phyloP scores from a whole-genome alignment of 495 filamentous ascomycete genomes.

The Ascobolus immersus region DNA sequence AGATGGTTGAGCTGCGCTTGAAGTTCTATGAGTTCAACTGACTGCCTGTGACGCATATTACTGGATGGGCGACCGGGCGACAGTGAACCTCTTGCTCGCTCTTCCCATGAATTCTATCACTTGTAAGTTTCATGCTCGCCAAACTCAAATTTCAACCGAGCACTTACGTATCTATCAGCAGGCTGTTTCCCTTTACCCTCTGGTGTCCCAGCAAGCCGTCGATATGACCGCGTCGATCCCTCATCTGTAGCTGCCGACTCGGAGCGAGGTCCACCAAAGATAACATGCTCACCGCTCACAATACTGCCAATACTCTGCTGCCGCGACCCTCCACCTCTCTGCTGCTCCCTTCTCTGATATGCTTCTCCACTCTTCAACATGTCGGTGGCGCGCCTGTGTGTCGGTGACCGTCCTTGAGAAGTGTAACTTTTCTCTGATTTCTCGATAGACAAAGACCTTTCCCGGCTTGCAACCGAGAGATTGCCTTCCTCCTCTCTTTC shows the following conservation, averaged over 20 bases:
- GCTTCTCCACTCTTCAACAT: too few species aligned
- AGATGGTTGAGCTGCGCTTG: conserved; percentile 18
- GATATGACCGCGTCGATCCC: conserved; percentile 21
- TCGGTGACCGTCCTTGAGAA: too few species aligned
- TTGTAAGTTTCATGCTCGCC: background rate
- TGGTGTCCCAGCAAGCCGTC: conserved; percentile 18
- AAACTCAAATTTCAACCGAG: background rate
- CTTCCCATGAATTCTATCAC: conserved; percentile 77
- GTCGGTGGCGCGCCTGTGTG: too few species aligned
- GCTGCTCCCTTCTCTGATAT: too few species aligned
- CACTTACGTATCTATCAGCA: conserved; percentile 43
- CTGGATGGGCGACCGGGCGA: conserved; percentile 75
- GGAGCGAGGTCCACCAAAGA: conserved; percentile 14
- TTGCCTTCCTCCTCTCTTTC: too few species aligned
- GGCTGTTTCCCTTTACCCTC: conserved; percentile 29
- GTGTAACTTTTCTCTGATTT: too few species aligned
- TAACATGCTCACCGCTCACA: conserved; percentile 14
- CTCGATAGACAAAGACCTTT: too few species aligned
- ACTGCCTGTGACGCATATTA: conserved; percentile 83
- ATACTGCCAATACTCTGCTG: too few species aligned
- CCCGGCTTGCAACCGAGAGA: too few species aligned
- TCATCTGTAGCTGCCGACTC: conserved; percentile 2
- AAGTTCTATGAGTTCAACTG: conserved; percentile 83
- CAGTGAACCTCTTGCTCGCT: conserved; percentile 67
- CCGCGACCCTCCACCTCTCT: too few species aligned